phyloP scores from a whole-genome alignment of 2,329 filamentous ascomycete genomes.

The Xylaria sp. region DNA sequence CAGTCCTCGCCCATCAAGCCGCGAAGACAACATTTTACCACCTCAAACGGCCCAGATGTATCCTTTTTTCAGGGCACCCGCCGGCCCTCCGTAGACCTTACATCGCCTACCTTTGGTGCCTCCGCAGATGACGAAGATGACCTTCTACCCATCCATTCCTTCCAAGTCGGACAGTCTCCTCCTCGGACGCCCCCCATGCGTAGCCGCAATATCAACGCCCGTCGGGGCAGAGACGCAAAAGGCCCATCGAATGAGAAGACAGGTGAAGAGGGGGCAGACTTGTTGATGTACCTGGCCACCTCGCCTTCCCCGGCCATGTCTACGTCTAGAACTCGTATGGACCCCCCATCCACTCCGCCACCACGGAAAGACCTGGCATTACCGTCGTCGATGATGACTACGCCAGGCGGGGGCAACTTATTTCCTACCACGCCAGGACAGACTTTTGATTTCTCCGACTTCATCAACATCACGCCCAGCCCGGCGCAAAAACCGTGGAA shows the following conservation, averaged over 20 bases:
- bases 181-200: slow-evolving; percentile 83
- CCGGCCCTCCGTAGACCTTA: slow-evolving; percentile 72
- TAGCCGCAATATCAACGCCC: slow-evolving; percentile 57
- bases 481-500: slow-evolving; percentile 92
- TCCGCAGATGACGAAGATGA: slow-evolving; percentile 85
- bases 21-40: slow-evolving; percentile 79
- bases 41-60: slow-evolving; percentile 75
- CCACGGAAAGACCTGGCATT: slow-evolving; percentile 75
- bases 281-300: slow-evolving; percentile 86
- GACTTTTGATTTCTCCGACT: slow-evolving; percentile 92
- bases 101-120: slow-evolving; percentile 70
- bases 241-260: slow-evolving; percentile 58
- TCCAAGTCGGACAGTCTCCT: slow-evolving; percentile 75
- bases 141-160: slow-evolving; percentile 80
- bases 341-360: slow-evolving; percentile 80
- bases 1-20: slow-evolving; percentile 89
- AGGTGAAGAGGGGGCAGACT: slow-evolving; percentile 82
- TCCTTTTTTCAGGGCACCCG: slow-evolving; percentile 82
- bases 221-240: slow-evolving; percentile 61
- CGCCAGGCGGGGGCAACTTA: slow-evolving; percentile 76
- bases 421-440: slow-evolving; percentile 84
- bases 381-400: slow-evolving; percentile 90
- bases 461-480: slow-evolving; percentile 96
- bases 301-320: slow-evolving; percentile 86
- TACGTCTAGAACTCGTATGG: slow-evolving; percentile 65